Conservation (phyloP, 306 rosid species). For the Gleditsia sinensis region DNA sequence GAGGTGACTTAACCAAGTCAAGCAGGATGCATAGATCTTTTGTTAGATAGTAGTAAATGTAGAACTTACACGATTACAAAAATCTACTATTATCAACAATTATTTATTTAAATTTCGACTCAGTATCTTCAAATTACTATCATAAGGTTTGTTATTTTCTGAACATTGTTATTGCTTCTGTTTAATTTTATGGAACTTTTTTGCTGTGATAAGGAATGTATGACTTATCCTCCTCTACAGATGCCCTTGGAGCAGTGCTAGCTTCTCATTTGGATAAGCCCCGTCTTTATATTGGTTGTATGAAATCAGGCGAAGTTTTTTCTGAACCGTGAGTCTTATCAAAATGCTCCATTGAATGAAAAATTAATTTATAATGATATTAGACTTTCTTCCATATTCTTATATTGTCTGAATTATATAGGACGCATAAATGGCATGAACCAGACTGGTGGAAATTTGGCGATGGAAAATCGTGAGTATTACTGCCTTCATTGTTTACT, state of each 20-base stretch:
- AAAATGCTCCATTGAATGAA: slow-evolving; percentile 26
- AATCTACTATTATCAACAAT: neutral
- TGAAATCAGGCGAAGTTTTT: slow-evolving; percentile 82
- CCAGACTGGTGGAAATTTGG: slow-evolving; percentile 91
- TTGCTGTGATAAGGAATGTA: slow-evolving; percentile 21
- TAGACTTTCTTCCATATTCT: neutral
- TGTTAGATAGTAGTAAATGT: neutral
- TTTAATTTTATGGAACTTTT: slow-evolving; percentile 3
- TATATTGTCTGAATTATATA: slow-evolving; percentile 39
- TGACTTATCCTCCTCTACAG: slow-evolving; percentile 44
- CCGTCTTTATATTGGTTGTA: slow-evolving; percentile 70
- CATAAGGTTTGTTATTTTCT: too few species aligned
- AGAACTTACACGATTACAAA: neutral
- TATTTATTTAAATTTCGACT: slow-evolving; percentile 18
- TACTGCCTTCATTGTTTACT: neutral
- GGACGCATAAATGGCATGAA: slow-evolving; percentile 68
- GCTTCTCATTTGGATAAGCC: slow-evolving; percentile 58
- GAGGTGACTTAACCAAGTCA: neutral
- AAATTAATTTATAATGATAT: slow-evolving; percentile 16
- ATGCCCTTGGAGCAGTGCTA: slow-evolving; percentile 65
- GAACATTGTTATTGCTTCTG: slow-evolving; percentile 25
- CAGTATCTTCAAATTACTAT: neutral
- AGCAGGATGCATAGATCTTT: neutral
- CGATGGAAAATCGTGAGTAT: slow-evolving; percentile 64
- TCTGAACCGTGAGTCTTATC: slow-evolving; percentile 64